Percentiles rank a stretch among this genome's conserved stretches.
These are phyloP conservation scores for Boletus tylopilopsis DNA, from an alignment of 768 basidiomycete species.

Conservation along the genomic window DNA sequence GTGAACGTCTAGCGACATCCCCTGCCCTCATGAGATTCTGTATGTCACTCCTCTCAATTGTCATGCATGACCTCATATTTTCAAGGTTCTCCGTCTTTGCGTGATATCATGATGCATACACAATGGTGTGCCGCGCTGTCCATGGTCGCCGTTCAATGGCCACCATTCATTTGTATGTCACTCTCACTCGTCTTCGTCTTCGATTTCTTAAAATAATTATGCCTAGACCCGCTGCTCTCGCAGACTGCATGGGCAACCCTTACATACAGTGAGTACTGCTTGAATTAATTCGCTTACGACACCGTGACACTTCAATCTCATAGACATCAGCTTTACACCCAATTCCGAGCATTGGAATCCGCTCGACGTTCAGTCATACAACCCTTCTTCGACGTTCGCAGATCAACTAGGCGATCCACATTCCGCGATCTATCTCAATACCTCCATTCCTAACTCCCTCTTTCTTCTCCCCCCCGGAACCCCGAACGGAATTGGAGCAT, in stretches of 20 bases:
- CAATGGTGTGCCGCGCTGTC: slow-evolving; percentile 88
- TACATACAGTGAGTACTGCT: slow-evolving; percentile 53
- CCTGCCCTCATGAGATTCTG: slow-evolving; percentile 88
- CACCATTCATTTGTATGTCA: slow-evolving; percentile 78
- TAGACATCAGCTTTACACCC: slow-evolving; percentile 73
- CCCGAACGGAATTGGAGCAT: slow-evolving; percentile 67
- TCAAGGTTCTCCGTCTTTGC: slow-evolving; percentile 83
- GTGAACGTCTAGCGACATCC: slow-evolving; percentile 79
- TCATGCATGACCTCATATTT: slow-evolving; percentile 13
- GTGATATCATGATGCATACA: slow-evolving; percentile 90
- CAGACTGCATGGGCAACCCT: slow-evolving; percentile 88
- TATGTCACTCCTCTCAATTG: slow-evolving; percentile 37
- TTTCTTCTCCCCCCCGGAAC: slow-evolving; percentile 66
- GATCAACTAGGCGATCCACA: slow-evolving; percentile 65
- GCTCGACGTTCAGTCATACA: slow-evolving; percentile 50
- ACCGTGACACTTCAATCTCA: slow-evolving; percentile 3
- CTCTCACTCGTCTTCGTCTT: background rate
- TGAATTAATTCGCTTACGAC: slow-evolving; percentile 8
- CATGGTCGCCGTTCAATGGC: slow-evolving; percentile 97
- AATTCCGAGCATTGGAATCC: slow-evolving; percentile 65
- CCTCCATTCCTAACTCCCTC: slow-evolving; percentile 62
- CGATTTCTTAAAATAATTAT: slow-evolving; percentile 14
- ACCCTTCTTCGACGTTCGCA: slow-evolving; percentile 66
- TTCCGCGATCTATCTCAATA: slow-evolving; percentile 78
- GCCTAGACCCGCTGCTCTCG: slow-evolving; percentile 80